Evolutionary conservation across 2,329 filamentous ascomycete genomes (phyloP).

Genomic region (Chaetomium strumarium): DNA sequence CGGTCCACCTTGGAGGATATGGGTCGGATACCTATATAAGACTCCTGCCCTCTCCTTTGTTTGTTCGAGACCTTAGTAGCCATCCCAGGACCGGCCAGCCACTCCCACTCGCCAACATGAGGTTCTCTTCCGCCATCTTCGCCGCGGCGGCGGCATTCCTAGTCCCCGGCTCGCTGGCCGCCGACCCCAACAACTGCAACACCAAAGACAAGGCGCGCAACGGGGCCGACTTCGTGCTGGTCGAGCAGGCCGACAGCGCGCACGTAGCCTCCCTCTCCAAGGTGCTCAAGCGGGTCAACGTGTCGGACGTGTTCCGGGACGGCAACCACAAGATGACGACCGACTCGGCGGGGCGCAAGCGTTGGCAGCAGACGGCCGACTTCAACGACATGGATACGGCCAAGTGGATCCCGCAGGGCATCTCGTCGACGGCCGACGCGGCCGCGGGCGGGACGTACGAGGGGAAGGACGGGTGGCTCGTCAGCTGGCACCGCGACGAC

Average conservation of each 20-base stretch:
- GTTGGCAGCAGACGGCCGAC: slow-evolving; percentile 22
- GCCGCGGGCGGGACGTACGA: slow-evolving; percentile 28
- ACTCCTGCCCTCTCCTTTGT: no score
- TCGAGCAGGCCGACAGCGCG: slow-evolving; percentile 21
- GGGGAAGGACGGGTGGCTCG: slow-evolving; percentile 31
- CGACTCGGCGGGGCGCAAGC: slow-evolving; percentile 11
- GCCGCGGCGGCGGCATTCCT: slow-evolving; percentile 3
- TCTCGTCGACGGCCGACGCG: slow-evolving; percentile 32
- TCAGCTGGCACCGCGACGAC: slow-evolving; percentile 31
- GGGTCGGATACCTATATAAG: no score
- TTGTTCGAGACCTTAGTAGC: no score
- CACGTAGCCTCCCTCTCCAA: slow-evolving; percentile 22
- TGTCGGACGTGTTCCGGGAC: slow-evolving; percentile 23
- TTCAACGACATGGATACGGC: slow-evolving; percentile 29
- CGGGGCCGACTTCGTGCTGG: slow-evolving; percentile 21
- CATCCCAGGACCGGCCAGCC: no score
- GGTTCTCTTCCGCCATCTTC: not conserved
- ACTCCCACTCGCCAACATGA: slow-evolving; percentile 5
- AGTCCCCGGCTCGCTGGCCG: not conserved
- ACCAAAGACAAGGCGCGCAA: slow-evolving; percentile 23
- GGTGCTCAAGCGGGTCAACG: slow-evolving; percentile 17
- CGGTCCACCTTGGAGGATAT: not conserved
- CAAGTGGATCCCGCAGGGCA: slow-evolving; percentile 33
- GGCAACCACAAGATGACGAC: slow-evolving; percentile 24
- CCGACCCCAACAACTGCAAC: slow-evolving; percentile 13